Evolutionary conservation across 129 eudicot species (phyloP).

Genomic region (Heracleum sosnowskyi): DNA sequence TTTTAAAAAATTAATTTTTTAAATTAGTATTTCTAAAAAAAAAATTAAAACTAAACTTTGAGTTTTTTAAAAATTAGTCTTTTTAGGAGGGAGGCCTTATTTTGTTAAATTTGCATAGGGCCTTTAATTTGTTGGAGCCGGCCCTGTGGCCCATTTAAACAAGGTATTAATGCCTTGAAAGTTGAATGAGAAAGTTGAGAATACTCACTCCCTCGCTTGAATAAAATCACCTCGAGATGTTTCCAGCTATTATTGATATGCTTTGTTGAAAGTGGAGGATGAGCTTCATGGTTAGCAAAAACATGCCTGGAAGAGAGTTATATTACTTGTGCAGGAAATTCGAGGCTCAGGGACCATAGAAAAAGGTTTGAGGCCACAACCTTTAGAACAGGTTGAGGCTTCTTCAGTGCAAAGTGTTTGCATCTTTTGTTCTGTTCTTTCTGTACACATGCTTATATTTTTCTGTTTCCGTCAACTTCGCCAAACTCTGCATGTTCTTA

Average conservation of each 20-base stretch:
- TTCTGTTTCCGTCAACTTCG: not conserved
- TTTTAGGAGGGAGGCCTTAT: too few relatives aligned
- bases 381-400: conserved; percentile 44
- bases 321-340: too few relatives aligned
- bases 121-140: too few relatives aligned
- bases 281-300: conserved; percentile 66
- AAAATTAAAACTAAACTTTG: too few relatives aligned
- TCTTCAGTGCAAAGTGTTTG: conserved; percentile 51
- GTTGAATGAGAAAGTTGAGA: conserved; percentile 22
- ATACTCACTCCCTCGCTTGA: conserved; percentile 45
- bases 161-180: too few relatives aligned
- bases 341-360: too few relatives aligned
- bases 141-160: too few relatives aligned
- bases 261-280: conserved; percentile 28
- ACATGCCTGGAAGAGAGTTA: too few relatives aligned
- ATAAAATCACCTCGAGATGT: conserved; percentile 57
- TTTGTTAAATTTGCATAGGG: too few relatives aligned
- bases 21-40: too few relatives aligned
- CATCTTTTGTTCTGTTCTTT: conserved; percentile 20
- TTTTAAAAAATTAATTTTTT: too few relatives aligned
- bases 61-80: too few relatives aligned
- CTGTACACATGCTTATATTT: not conserved
- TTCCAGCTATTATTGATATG: conserved; percentile 35
- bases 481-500: not conserved
- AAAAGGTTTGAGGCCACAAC: conserved; percentile 44